Base-by-base conservation (phyloP, 2,329 filamentous ascomycete genomes). In the Fusarium chlamydosporum region DNA sequence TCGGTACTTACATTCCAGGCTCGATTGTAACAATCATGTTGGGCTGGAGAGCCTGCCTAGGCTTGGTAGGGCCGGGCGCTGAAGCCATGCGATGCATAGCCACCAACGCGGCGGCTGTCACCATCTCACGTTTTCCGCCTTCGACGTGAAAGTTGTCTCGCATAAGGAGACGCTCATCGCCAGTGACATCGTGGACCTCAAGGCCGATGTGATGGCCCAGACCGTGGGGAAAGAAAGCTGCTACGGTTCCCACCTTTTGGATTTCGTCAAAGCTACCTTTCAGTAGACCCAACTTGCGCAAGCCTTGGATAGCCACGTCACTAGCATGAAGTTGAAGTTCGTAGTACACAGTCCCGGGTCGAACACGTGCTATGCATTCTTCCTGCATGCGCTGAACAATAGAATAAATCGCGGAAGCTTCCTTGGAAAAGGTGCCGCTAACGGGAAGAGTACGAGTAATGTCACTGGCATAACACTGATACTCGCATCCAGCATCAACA, bases 391-490 rank as follows among this genome's bases (percentile, higher is more conserved):
- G 82, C 70, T 91, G 83, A 5, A 97, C 94, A 27, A 96, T 84
- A 45, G 87, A 84, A 77, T 97, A 94, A 53, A 97, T 90, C 11
- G 88, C 86, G 47, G 86, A 85, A 1, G 90, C 90, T 76, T 95
- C 91, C 15, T 84, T 78, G 0, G 88, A 87, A 71, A 93, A 97
- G 1, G 65, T 59, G 7, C 92, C 92, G 15, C 85, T 86, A 23
- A 97, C 81, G 6, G 95, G 95, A 70, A 97, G 89, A 0, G 94
- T 96, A 37, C 95, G 88, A 0, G 96, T 98, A 29, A 98, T 89
- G 78, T 98, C 95, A 59, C 91, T 92, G 31, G 93, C 93, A 77
- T 99, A 98, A 72, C 91, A 90, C 48, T 89, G 82, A 80, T 89
- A 97, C 79, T 98, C 95, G 70, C 90, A 91, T 4, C 93, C 94